Evolutionary conservation across 148 eudicot species (phyloP).

Genomic region (Diospyros kaki): DNA sequence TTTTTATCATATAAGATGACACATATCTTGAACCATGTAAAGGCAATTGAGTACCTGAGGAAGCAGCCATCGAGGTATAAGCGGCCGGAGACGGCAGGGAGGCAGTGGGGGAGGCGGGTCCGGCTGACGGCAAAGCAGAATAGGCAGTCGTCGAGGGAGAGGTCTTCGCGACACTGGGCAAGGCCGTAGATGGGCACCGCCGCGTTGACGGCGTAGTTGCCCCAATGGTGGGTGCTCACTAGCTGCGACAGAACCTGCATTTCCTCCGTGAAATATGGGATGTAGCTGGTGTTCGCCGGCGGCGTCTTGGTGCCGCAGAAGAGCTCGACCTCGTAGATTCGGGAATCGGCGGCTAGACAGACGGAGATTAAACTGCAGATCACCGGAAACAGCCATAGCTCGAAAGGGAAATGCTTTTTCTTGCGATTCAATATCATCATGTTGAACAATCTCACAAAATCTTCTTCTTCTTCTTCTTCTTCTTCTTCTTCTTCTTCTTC

Average conservation of each 20-base stretch:
- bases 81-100: slow-evolving; percentile 26
- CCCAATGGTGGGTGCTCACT: slow-evolving; percentile 16
- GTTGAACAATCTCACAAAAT: too few species aligned
- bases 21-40: too few species aligned
- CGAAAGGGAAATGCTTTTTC: not conserved
- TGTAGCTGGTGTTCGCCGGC: slow-evolving; percentile 15
- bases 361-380: slow-evolving; percentile 1
- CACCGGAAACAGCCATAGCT: not conserved
- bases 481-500: not conserved
- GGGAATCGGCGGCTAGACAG: slow-evolving; percentile 19
- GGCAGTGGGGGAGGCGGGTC: slow-evolving; percentile 43
- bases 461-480: not conserved
- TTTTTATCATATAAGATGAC: too few species aligned
- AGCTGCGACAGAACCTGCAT: slow-evolving; percentile 27
- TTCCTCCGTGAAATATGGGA: slow-evolving; percentile 32
- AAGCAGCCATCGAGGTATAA: slow-evolving; percentile 53
- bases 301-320: slow-evolving; percentile 21
- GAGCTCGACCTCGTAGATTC: slow-evolving; percentile 27
- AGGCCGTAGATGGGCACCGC: slow-evolving; percentile 22
- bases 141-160: slow-evolving; percentile 37
- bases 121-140: slow-evolving; percentile 49
- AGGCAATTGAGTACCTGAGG: slow-evolving; percentile 13
- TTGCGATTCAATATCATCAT: not conserved
- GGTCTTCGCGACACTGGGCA: slow-evolving; percentile 40
- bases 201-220: slow-evolving; percentile 15